Evolutionary conservation across 2,329 filamentous ascomycete species (phyloP).

Genomic region (Exserohilum rostratum): DNA sequence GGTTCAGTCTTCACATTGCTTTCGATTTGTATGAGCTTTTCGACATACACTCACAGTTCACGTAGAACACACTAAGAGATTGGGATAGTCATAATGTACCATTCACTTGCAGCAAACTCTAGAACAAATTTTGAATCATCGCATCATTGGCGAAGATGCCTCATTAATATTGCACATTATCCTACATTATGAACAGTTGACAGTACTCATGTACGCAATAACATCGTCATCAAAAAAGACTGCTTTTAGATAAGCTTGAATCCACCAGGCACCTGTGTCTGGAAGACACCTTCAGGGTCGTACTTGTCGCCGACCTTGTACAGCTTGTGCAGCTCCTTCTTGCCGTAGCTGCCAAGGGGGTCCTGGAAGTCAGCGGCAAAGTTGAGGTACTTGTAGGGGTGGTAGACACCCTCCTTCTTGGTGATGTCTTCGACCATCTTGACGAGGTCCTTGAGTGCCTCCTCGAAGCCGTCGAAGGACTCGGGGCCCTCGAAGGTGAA

Average conservation of each 20-base stretch:
- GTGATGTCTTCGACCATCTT: slow-evolving; percentile 25
- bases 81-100: no score
- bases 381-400: slow-evolving; percentile 36
- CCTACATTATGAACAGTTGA: no score
- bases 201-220: neutral
- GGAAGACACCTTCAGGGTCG: slow-evolving; percentile 33
- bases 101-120: no score
- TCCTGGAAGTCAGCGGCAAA: slow-evolving; percentile 48
- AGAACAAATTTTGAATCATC: no score
- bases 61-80: no score
- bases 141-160: no score
- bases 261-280: slow-evolving; percentile 27
- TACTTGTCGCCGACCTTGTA: slow-evolving; percentile 25
- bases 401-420: slow-evolving; percentile 22
- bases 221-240: no score
- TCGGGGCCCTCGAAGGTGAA: slow-evolving; percentile 27
- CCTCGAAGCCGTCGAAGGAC: slow-evolving; percentile 21
- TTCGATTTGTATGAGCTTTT: no score
- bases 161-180: no score
- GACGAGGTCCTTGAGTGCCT: slow-evolving; percentile 26
- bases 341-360: slow-evolving; percentile 32
- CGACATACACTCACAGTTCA: no score
- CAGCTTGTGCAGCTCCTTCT: slow-evolving; percentile 13
- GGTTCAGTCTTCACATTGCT: no score
- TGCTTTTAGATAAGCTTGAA: slow-evolving; percentile 27